These are phyloP conservation scores for Magnaporthiopsis rhizophila DNA, from an alignment of 2,329 filamentous ascomycete genomes.

Conservation along the genomic window DNA sequence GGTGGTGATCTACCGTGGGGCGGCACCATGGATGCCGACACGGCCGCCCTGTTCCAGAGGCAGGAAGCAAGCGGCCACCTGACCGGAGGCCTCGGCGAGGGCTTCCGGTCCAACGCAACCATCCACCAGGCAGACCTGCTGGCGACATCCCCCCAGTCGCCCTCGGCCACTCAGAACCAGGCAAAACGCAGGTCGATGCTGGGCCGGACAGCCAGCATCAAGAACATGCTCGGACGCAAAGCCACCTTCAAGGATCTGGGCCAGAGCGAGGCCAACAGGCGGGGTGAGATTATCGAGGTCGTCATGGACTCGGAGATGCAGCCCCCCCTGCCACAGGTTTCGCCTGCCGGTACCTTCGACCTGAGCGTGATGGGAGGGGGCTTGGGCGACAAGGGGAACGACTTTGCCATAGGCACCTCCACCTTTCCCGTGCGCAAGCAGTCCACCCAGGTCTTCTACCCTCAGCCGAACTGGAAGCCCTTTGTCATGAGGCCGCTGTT, in stretches of 20 bases:
- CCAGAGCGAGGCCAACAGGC: constrained; percentile 51
- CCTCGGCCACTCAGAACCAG: not conserved
- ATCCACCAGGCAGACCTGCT: constrained; percentile 45
- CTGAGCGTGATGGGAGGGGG: constrained; percentile 43
- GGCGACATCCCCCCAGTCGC: constrained; percentile 23
- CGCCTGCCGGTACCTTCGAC: constrained; percentile 27
- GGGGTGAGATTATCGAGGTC: constrained; percentile 52
- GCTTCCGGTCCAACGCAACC: constrained; percentile 38
- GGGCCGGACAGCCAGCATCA: constrained; percentile 7
- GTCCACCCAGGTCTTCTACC: constrained; percentile 47
- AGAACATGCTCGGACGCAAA: constrained; percentile 15
- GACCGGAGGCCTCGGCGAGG: constrained; percentile 50
- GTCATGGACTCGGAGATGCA: constrained; percentile 32
- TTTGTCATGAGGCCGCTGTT: constrained; percentile 58
- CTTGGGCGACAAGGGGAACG: constrained; percentile 15
- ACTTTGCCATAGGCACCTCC: constrained; percentile 23
- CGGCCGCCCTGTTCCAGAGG: constrained; percentile 35
- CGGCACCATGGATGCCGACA: constrained; percentile 14
- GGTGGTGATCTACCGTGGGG: constrained; percentile 16
- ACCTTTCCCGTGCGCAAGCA: constrained; percentile 26
- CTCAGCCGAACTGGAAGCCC: constrained; percentile 59
- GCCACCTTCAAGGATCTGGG: constrained; percentile 41
- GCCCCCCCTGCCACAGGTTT: not conserved
- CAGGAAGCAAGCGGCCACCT: constrained; percentile 47
- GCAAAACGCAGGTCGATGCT: constrained; percentile 2